Conservation (phyloP, 257 asterid species). For the Capsicum baccatum region DNA sequence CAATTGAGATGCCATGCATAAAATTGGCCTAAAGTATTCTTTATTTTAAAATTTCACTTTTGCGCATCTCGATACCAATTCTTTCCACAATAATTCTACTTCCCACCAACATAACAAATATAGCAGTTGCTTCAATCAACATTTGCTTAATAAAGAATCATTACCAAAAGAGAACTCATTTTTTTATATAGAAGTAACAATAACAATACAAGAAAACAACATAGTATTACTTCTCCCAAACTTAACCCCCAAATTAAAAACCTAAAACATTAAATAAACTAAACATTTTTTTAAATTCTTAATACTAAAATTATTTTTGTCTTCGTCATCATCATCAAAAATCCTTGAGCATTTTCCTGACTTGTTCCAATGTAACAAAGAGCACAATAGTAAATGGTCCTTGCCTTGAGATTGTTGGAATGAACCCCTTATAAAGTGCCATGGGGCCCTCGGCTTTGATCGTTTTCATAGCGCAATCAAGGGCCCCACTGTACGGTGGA, state of each 20-base stretch:
- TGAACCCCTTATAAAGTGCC: constrained; percentile 85
- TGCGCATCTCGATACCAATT: no score
- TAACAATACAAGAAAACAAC: background rate
- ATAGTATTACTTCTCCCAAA: background rate
- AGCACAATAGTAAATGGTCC: constrained; percentile 90
- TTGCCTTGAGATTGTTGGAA: constrained; percentile 85
- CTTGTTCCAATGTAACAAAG: constrained; percentile 90
- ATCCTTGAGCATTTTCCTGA: constrained; percentile 78
- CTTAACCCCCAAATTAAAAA: background rate
- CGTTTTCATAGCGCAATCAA: constrained; percentile 89
- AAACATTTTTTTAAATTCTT: background rate
- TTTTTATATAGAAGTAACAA: background rate
- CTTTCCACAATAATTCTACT: no score
- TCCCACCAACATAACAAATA: no score
- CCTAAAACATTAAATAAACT: background rate
- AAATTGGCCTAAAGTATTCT: background rate
- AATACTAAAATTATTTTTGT: background rate
- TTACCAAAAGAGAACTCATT: background rate
- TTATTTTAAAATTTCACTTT: background rate
- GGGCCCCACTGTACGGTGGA: constrained; percentile 76
- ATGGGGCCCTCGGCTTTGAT: constrained; percentile 79
- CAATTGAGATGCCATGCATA: background rate
- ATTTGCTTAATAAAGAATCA: background rate
- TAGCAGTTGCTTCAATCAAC: background rate
- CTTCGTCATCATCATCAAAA: constrained; percentile 51